Percentiles rank a stretch among this genome's conserved stretches.
phyloP scores from a whole-genome alignment of 2,329 filamentous ascomycete genomes.

The Orbilia ellipsospora region DNA sequence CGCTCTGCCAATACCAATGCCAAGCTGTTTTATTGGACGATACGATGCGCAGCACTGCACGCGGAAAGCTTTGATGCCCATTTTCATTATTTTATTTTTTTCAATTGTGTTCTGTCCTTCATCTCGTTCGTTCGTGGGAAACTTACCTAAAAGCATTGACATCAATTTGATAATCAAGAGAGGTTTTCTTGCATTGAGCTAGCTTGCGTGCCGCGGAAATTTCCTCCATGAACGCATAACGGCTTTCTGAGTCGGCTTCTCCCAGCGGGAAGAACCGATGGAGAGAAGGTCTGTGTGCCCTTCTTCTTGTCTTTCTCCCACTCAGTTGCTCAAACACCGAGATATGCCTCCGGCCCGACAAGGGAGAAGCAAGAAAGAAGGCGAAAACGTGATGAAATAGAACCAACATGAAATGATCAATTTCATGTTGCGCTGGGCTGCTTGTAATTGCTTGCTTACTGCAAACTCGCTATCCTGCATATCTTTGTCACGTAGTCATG shows the following conservation, averaged over 20 bases:
- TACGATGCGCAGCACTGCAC: conserved; percentile 31
- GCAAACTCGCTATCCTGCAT: conserved; percentile 41
- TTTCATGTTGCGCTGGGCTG: neutral
- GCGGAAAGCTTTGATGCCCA: conserved; percentile 34
- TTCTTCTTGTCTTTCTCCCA: conserved; percentile 4
- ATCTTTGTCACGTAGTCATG: conserved; percentile 17
- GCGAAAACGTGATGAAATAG: neutral
- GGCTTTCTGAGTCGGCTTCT: conserved; percentile 28
- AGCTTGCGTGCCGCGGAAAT: conserved; percentile 16
- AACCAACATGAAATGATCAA: neutral
- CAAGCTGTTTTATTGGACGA: conserved; percentile 3
- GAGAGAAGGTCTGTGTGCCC: conserved; percentile 42
- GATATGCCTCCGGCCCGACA: neutral
- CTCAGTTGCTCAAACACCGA: too few relatives aligned
- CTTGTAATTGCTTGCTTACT: neutral
- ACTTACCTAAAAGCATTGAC: conserved; percentile 45
- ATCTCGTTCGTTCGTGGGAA: conserved; percentile 8
- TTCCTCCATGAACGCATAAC: conserved; percentile 30
- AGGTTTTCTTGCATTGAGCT: conserved; percentile 1
- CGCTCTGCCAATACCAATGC: conserved; percentile 10
- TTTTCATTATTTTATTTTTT: conserved; percentile 2
- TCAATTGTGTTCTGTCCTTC: neutral
- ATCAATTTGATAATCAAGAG: conserved; percentile 5
- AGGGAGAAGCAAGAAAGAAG: neutral
- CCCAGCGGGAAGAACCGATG: conserved; percentile 10